phyloP scores from a whole-genome alignment of 352 stramenopile species.

The Pseudoperonospora humuli region DNA sequence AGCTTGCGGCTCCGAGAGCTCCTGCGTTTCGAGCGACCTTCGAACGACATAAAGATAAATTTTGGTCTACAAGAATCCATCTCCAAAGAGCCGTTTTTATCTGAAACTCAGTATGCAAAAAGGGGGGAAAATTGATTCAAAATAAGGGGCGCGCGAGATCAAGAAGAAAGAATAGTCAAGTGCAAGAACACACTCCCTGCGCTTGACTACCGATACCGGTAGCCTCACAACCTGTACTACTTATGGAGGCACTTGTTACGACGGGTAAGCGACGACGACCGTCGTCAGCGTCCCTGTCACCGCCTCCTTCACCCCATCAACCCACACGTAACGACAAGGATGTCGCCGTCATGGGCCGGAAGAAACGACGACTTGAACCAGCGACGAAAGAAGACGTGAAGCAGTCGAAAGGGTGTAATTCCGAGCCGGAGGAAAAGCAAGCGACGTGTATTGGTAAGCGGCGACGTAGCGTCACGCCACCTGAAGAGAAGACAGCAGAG shows the following conservation, averaged over 20 bases:
- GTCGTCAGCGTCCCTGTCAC: constrained; percentile 10
- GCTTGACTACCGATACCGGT: too few relatives aligned
- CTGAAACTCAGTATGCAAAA: constrained; percentile 15
- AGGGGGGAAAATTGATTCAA: constrained; percentile 19
- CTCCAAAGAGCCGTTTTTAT: constrained; percentile 25
- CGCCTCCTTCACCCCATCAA: constrained; percentile 9
- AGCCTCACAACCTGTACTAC: background rate
- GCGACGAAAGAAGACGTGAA: constrained; percentile 2
- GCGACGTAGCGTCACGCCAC: constrained; percentile 4
- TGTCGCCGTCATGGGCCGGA: background rate
- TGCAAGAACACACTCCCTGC: too few relatives aligned
- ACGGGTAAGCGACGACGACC: constrained; percentile 18
- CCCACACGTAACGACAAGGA: constrained; percentile 8
- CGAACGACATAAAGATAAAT: constrained; percentile 1
- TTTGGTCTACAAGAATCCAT: too few relatives aligned
- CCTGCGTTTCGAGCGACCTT: constrained; percentile 5
- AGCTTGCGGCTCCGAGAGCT: constrained; percentile 21
- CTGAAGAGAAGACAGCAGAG: constrained; percentile 7
- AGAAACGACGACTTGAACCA: constrained; percentile 15
- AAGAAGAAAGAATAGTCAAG: constrained; percentile 24
- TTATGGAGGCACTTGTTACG: constrained; percentile 16
- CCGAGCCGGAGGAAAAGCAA: constrained; percentile 14
- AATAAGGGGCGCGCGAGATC: constrained; percentile 17
- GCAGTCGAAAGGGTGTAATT: constrained; percentile 1
- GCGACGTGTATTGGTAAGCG: constrained; percentile 7